Conservation (phyloP, 352 stramenopile genomes). For the Globisporangium recalcitrans region DNA sequence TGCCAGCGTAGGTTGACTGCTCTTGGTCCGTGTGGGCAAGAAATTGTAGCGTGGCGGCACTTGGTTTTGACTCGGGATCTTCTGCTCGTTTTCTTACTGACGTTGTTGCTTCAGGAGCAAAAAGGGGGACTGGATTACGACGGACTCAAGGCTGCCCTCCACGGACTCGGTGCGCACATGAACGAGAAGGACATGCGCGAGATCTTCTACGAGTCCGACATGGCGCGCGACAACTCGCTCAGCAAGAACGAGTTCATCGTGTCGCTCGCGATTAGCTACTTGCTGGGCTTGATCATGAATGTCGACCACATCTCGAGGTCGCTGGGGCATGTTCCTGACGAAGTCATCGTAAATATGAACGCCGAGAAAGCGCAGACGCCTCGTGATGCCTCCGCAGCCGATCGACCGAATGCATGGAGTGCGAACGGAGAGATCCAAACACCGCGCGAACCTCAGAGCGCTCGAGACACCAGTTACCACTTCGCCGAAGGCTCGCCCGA, state of each 20-base stretch:
- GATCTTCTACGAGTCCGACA: conserved; percentile 88
- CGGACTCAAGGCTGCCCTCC: conserved; percentile 54
- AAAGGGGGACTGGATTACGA: conserved; percentile 63
- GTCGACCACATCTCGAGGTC: conserved; percentile 47
- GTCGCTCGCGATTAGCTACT: conserved; percentile 77
- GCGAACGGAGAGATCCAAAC: not conserved
- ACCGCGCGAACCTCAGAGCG: conserved; percentile 12
- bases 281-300: conserved; percentile 75
- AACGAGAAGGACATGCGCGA: conserved; percentile 63
- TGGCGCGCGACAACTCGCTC: conserved; percentile 81
- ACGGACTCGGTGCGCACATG: conserved; percentile 56
- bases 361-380: not conserved
- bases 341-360: conserved; percentile 21
- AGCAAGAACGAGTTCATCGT: conserved; percentile 86
- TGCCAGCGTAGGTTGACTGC: conserved; percentile 31
- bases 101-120: conserved; percentile 25
- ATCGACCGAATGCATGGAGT: not conserved
- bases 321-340: conserved; percentile 27
- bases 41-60: too few relatives aligned
- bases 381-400: not conserved
- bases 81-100: not conserved
- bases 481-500: conserved; percentile 32
- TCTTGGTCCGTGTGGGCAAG: too few relatives aligned
- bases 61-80: too few relatives aligned
- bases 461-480: conserved; percentile 15